Evolutionary conservation across 768 basidiomycete genomes (phyloP).

Genomic region (Coprinopsis sp.): DNA sequence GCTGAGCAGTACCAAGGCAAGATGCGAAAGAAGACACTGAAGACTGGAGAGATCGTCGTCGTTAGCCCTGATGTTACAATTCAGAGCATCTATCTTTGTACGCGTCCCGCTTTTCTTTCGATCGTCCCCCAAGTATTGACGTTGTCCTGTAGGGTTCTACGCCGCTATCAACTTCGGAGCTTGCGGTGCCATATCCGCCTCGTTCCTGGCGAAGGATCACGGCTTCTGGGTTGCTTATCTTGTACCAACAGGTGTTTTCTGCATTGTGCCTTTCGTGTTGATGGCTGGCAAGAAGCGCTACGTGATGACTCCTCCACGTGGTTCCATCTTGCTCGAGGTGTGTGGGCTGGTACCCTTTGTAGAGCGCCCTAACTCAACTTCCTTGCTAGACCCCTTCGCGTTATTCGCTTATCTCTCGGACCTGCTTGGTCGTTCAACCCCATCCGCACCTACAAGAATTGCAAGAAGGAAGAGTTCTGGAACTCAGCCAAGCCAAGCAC

Average conservation of each 20-base stretch:
- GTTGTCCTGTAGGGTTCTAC: slow-evolving; percentile 29
- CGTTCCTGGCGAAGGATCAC: slow-evolving; percentile 48
- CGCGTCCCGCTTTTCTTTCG: slow-evolving; percentile 6
- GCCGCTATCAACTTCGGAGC: slow-evolving; percentile 42
- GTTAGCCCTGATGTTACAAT: slow-evolving; percentile 49
- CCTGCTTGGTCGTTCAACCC: slow-evolving; percentile 39
- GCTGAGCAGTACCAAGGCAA: slow-evolving; percentile 54
- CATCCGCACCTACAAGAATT: slow-evolving; percentile 23
- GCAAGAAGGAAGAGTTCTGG: slow-evolving; percentile 39
- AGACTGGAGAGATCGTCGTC: slow-evolving; percentile 47
- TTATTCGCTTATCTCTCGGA: slow-evolving; percentile 29
- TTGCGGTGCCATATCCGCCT: slow-evolving; percentile 47
- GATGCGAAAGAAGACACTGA: slow-evolving; percentile 40
- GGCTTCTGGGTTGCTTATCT: slow-evolving; percentile 51
- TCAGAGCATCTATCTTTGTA: slow-evolving; percentile 46
- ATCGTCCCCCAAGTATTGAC: not conserved
- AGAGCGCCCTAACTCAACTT: not conserved
- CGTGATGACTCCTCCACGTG: slow-evolving; percentile 46
- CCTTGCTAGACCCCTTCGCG: slow-evolving; percentile 33
- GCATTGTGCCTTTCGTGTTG: slow-evolving; percentile 41
- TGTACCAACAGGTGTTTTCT: slow-evolving; percentile 45
- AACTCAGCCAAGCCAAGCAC: slow-evolving; percentile 44
- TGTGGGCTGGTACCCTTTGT: not conserved
- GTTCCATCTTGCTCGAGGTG: slow-evolving; percentile 46
- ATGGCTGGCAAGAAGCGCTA: slow-evolving; percentile 37